Conservation (phyloP, 495 filamentous ascomycete genomes). For the Penicillium lagena region DNA sequence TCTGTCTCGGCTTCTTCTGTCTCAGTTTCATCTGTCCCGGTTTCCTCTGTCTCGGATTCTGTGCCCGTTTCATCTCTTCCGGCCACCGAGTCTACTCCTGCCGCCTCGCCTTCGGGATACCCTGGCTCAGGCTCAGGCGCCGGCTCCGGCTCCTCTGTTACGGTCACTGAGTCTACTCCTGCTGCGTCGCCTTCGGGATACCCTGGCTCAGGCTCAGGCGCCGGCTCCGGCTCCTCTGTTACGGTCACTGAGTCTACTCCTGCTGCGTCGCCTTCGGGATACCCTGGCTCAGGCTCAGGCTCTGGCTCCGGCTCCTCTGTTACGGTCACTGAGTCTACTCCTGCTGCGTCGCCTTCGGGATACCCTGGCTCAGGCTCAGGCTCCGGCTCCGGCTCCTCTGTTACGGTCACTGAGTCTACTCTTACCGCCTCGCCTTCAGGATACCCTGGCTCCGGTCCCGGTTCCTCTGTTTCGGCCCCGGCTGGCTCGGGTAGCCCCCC, state of each 20-base stretch:
- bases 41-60: neutral
- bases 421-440: slow-evolving; percentile 1
- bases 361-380: slow-evolving; percentile 1
- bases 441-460: neutral
- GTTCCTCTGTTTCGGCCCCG: slow-evolving; percentile 7
- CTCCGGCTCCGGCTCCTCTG: slow-evolving; percentile 2
- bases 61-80: slow-evolving; percentile 1
- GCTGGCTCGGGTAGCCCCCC: neutral
- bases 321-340: neutral
- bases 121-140: neutral
- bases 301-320: neutral
- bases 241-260: slow-evolving; percentile 1
- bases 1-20: slow-evolving; percentile 1
- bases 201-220: too few species aligned
- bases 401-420: slow-evolving; percentile 1
- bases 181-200: neutral
- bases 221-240: too few species aligned
- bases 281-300: neutral
- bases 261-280: neutral
- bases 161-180: neutral
- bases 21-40: neutral
- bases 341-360: neutral
- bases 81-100: slow-evolving; percentile 1
- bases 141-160: slow-evolving; percentile 1
- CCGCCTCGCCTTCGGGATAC: neutral